Conservation (phyloP, 306 rosid genomes). For the Arachis stenosperma region DNA sequence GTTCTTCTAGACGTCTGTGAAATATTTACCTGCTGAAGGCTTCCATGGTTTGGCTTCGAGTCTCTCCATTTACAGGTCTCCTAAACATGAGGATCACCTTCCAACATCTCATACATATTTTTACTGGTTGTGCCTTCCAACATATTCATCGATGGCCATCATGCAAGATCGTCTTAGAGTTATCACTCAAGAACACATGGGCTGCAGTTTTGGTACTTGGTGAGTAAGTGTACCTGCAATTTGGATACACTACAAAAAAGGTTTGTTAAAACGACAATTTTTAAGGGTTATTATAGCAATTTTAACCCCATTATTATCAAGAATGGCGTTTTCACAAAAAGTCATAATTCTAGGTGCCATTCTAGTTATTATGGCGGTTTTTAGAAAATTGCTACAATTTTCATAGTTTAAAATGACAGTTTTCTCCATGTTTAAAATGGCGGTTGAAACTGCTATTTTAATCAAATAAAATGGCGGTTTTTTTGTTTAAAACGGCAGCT, state of each 20-base stretch:
- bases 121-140: conserved; percentile 79
- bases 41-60: conserved; percentile 75
- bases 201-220: conserved; percentile 72
- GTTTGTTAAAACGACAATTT: too few relatives aligned
- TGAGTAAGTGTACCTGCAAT: conserved; percentile 43
- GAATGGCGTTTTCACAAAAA: too few relatives aligned
- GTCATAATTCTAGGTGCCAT: too few relatives aligned
- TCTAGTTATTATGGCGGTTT: too few relatives aligned
- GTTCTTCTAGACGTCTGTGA: conserved; percentile 88
- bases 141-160: conserved; percentile 63
- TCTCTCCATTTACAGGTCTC: conserved; percentile 69
- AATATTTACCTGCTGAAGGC: conserved; percentile 92
- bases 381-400: too few relatives aligned
- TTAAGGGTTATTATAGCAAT: too few relatives aligned
- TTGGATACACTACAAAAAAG: conserved; percentile 17
- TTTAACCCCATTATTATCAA: too few relatives aligned
- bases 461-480: too few relatives aligned
- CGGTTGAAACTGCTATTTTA: too few relatives aligned
- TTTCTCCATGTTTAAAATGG: too few relatives aligned
- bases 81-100: conserved; percentile 59
- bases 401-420: too few relatives aligned
- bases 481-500: too few relatives aligned
- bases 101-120: conserved; percentile 89
- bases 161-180: conserved; percentile 68
- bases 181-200: conserved; percentile 87